Base-by-base conservation (phyloP, 2,329 filamentous ascomycete genomes). In the Emmonsia crescens region DNA sequence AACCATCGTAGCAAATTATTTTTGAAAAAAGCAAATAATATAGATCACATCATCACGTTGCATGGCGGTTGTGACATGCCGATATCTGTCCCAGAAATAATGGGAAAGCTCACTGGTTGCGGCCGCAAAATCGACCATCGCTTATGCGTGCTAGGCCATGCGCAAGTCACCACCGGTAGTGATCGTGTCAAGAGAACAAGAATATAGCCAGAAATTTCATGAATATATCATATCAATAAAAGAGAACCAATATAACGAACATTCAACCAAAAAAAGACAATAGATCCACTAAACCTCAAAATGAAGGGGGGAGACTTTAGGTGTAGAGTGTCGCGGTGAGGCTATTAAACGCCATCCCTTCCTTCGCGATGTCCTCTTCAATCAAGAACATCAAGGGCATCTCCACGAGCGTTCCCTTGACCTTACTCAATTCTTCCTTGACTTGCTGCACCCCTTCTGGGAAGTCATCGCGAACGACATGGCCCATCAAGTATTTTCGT, bases 341-440 rank as follows among this genome's bases (percentile, higher is more conserved):
- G 31, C 81, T 80, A 76, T 92, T 91, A 65, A 91, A 75, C 27
- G 82, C 81, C 69, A 96, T 68, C 0, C 91, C 91, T 67, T 91
- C 84, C 80, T 91, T 87, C 3, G 92, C 93, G 73, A 96, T 86
- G 73, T 96, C 91, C 69, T 90, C 83, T 40, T 91, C 88, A 68
- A 88, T 87, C 73, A 96, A 78, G 78, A 96, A 96, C 66, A 90
- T 80, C 67, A 96, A 78, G 33, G 91, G 91, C 92, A 96, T 96
- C 79, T 96, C 89, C 8, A 96, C 88, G 54, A 91, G 75, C 9
- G 82, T 89, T 1, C 89, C 89, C 63, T 85, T 82, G 46, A 92
- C 79, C 60, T 83, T 80, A 61, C 80, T 79, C 60, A 92, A 76
- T 76, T 85, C 82, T 58, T 87, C 83, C 77, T 90, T 91, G 63